Conservation (phyloP, 306 rosid genomes). For the Parietaria judaica region DNA sequence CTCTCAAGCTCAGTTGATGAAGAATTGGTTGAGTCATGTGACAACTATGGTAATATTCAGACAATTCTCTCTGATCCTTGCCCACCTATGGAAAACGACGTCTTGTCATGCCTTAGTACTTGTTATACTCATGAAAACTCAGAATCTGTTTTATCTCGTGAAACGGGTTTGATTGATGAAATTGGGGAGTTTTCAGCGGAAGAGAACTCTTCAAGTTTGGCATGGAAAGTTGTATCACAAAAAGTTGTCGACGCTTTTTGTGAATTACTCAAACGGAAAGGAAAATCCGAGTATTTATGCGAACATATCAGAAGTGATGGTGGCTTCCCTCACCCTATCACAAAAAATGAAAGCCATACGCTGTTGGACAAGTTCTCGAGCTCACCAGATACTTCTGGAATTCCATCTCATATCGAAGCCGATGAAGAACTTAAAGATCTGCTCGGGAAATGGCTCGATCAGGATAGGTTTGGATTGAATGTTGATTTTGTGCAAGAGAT, state of each 20-base stretch:
- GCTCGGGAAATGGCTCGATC: slow-evolving; percentile 74
- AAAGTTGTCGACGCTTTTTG: slow-evolving; percentile 48
- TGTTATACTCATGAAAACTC: slow-evolving; percentile 26
- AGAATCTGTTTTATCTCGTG: slow-evolving; percentile 22
- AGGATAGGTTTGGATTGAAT: slow-evolving; percentile 92
- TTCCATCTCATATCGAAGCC: slow-evolving; percentile 39
- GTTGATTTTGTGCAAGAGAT: slow-evolving; percentile 87
- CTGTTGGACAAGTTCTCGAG: slow-evolving; percentile 59
- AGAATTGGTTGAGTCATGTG: slow-evolving; percentile 28
- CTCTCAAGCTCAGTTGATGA: slow-evolving; percentile 34
- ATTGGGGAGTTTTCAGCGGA: slow-evolving; percentile 83
- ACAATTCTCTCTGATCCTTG: slow-evolving; percentile 60
- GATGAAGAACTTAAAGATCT: slow-evolving; percentile 37
- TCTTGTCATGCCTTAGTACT: slow-evolving; percentile 52
- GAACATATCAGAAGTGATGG: slow-evolving; percentile 48
- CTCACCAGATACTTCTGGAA: slow-evolving; percentile 29
- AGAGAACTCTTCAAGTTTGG: slow-evolving; percentile 55
- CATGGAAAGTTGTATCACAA: slow-evolving; percentile 66
- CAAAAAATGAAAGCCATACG: slow-evolving; percentile 25
- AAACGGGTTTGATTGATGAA: slow-evolving; percentile 36
- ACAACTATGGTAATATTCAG: slow-evolving; percentile 45
- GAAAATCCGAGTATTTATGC: slow-evolving; percentile 50
- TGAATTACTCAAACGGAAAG: slow-evolving; percentile 56
- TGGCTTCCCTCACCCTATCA: slow-evolving; percentile 20
- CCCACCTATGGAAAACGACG: slow-evolving; percentile 60